Evolutionary conservation across 1,139 yeast genomes (phyloP).

Genomic region (Blastobotrys apis): DNA sequence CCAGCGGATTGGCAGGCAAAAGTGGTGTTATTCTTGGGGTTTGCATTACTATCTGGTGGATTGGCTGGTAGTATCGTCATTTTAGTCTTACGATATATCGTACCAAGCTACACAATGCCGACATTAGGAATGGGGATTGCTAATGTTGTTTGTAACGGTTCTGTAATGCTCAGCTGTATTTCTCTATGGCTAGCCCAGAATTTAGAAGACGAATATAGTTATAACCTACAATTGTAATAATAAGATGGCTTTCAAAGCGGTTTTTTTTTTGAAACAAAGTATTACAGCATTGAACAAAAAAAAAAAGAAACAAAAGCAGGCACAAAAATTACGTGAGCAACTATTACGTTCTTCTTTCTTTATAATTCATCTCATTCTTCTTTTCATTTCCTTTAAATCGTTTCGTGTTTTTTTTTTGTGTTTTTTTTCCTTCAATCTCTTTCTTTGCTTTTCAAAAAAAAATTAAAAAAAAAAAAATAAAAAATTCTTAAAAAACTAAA

Average conservation of each 20-base stretch:
- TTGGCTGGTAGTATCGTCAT: conserved; percentile 89
- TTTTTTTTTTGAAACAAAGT: not conserved
- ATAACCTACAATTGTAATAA: conserved; percentile 69
- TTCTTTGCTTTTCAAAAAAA: not conserved
- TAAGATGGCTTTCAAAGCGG: too few relatives aligned
- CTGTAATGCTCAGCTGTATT: conserved; percentile 83
- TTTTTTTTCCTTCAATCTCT: not conserved
- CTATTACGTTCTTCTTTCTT: too few relatives aligned
- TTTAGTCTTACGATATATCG: conserved; percentile 73
- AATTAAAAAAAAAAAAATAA: not conserved
- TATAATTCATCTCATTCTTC: not conserved
- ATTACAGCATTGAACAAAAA: too few relatives aligned
- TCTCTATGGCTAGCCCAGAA: conserved; percentile 90
- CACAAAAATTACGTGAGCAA: not conserved
- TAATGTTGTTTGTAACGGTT: conserved; percentile 74
- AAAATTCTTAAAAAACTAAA: not conserved
- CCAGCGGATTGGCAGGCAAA: conserved; percentile 91
- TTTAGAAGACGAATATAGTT: conserved; percentile 91
- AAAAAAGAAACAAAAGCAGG: not conserved
- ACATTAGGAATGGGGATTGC: conserved; percentile 93
- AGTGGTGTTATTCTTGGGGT: conserved; percentile 83
- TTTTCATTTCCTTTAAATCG: not conserved
- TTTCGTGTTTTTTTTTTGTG: not conserved
- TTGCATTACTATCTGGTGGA: conserved; percentile 90
- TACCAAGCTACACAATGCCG: conserved; percentile 76